These are phyloP conservation scores for Crucibulum laeve DNA, from an alignment of 768 basidiomycete species.

Conservation along the genomic window DNA sequence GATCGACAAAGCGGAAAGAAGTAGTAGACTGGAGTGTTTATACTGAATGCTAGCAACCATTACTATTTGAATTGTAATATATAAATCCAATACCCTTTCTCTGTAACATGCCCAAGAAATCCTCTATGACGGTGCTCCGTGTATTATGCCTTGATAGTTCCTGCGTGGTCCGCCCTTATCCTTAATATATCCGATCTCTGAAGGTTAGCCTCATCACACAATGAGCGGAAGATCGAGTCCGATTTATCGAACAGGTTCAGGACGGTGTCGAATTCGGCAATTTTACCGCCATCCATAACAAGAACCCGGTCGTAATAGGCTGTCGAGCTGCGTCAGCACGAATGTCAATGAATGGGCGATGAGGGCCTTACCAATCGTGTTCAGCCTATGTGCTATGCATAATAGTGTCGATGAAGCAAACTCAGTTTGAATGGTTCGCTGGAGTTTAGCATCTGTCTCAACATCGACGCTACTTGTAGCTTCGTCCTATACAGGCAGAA, in stretches of 20 bases:
- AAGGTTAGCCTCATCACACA: slow-evolving; percentile 64
- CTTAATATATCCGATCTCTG: slow-evolving; percentile 51
- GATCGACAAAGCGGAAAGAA: too few species aligned
- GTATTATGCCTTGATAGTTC: neutral
- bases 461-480: slow-evolving; percentile 59
- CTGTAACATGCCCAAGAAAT: too few species aligned
- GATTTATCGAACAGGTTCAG: slow-evolving; percentile 56
- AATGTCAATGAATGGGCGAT: neutral
- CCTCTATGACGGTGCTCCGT: too few species aligned
- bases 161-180: slow-evolving; percentile 32
- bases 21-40: too few species aligned
- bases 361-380: slow-evolving; percentile 45
- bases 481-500: slow-evolving; percentile 43
- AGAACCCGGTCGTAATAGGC: slow-evolving; percentile 66
- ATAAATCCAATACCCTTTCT: too few species aligned
- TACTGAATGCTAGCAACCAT: too few species aligned
- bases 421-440: slow-evolving; percentile 59
- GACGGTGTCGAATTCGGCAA: slow-evolving; percentile 75
- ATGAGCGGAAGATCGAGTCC: slow-evolving; percentile 63
- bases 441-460: slow-evolving; percentile 58
- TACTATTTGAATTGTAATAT: too few species aligned
- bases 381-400: slow-evolving; percentile 55
- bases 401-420: slow-evolving; percentile 50
- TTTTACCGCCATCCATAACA: slow-evolving; percentile 66
- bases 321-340: slow-evolving; percentile 13